Percentiles rank a stretch among this genome's conserved stretches.
Evolutionary conservation across 345 rosid genomes (phyloP).

Genomic region (Euphorbia peplus): DNA sequence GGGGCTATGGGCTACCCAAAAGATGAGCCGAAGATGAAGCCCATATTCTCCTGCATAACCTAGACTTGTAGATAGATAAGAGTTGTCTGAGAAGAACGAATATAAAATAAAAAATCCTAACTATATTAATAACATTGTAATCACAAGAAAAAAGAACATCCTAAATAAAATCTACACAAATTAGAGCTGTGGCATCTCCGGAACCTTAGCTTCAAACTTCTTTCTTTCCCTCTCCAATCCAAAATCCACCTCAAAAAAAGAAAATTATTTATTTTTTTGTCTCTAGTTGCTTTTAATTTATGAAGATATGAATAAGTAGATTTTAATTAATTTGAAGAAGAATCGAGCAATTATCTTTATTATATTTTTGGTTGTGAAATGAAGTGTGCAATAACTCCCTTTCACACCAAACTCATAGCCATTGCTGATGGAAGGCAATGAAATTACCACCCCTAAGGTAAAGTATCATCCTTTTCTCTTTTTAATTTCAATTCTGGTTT

Average conservation of each 20-base stretch:
- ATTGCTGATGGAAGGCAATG: slow-evolving; percentile 45
- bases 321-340: slow-evolving; percentile 3
- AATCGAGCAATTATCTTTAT: neutral
- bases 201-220: slow-evolving; percentile 9
- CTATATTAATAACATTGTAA: neutral
- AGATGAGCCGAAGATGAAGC: no score
- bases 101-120: neutral
- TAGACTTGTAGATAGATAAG: no score
- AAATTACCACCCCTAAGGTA: slow-evolving; percentile 39
- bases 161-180: no score
- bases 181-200: slow-evolving; percentile 16
- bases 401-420: slow-evolving; percentile 11
- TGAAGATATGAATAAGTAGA: neutral
- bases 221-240: neutral
- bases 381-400: slow-evolving; percentile 9
- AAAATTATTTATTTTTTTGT: no score
- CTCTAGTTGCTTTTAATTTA: neutral
- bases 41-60: no score
- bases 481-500: neutral
- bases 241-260: slow-evolving; percentile 12
- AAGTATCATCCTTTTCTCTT: neutral
- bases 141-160: neutral
- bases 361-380: slow-evolving; percentile 10
- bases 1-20: no score
- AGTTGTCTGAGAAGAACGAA: no score